These are phyloP conservation scores for Fusarium duplospermum DNA, from an alignment of 2,329 filamentous ascomycete species.

Conservation along the genomic window DNA sequence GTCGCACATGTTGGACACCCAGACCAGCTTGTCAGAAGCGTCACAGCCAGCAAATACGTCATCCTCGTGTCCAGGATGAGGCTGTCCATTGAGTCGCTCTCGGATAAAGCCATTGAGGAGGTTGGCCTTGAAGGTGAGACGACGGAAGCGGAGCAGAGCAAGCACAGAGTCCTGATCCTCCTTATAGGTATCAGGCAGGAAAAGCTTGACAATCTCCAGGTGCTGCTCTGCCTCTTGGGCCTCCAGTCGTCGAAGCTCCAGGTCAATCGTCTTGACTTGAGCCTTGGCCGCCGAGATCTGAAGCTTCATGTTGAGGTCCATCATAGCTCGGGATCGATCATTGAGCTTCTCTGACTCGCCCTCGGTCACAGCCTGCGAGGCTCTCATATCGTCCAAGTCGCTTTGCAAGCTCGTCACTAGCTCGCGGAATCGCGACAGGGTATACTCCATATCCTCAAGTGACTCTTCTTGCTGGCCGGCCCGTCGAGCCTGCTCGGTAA, in stretches of 20 bases:
- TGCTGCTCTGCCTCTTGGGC: constrained; percentile 91
- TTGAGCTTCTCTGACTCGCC: constrained; percentile 92
- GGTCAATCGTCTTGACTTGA: constrained; percentile 92
- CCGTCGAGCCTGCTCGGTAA: constrained; percentile 82
- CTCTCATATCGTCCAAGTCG: constrained; percentile 91
- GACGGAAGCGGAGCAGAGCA: constrained; percentile 87
- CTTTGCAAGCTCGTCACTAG: constrained; percentile 86
- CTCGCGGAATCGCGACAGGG: constrained; percentile 87
- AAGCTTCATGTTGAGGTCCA: constrained; percentile 95
- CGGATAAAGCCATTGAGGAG: constrained; percentile 82
- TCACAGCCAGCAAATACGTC: constrained; percentile 84
- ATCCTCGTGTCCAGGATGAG: constrained; percentile 77
- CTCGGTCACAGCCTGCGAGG: constrained; percentile 92
- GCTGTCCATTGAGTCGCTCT: constrained; percentile 77
- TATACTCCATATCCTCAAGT: constrained; percentile 91
- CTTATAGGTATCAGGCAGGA: constrained; percentile 86
- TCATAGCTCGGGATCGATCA: constrained; percentile 89
- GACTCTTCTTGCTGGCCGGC: constrained; percentile 80
- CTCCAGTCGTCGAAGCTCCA: constrained; percentile 87
- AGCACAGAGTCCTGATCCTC: constrained; percentile 87
- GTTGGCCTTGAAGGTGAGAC: constrained; percentile 88
- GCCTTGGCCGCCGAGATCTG: constrained; percentile 91
- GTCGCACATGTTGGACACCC: constrained; percentile 85
- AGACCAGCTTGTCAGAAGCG: constrained; percentile 85
- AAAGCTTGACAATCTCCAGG: constrained; percentile 87